Base-by-base conservation (phyloP, 1,139 yeast genomes). In the Pichia terricola region DNA sequence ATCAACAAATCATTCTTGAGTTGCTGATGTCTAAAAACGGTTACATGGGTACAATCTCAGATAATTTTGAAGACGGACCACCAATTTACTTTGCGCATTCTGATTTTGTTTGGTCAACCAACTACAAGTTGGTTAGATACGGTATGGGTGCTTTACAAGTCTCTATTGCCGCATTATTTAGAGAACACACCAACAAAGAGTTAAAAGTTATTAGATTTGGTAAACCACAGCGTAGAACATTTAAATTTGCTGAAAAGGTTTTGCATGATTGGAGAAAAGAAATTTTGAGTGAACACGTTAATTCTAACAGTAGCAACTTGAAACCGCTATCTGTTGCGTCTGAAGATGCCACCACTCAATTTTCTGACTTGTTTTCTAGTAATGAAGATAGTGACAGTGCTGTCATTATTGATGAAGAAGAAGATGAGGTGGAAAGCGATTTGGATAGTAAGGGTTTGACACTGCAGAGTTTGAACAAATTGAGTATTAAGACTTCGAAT, bases 91-190 rank as follows among this genome's bases (percentile, higher is more conserved):
- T 84, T 69, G 94, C 94, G 32, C 94, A 85, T 62, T 81, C 89
- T 28, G 95, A 84, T 63, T 82, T 84, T 57, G 84, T 84, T 47
- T 84, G 94, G 94, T 87, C 94, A 11, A 85, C 94, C 22, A 82
- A 84, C 61, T 84, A 84, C 60, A 80, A 77, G 53, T 70, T 83
- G 50, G 78, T 85, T 28, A 71, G 95, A 62, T 83, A 84, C 60
- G 94, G 94, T 51, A 84, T 84, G 94, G 95, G 95, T 51, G 94
- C 94, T 3, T 69, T 84, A 54, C 94, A 82, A 62, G 89, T 84
- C 40, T 81, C 91, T 16, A 79, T 82, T 59, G 88, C 89, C 44
- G 94, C 94, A 0, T 68, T 84, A 43, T 84, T 77, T 62, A 75
- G 80, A 58, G 94, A 83, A 58, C 88, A 81, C 58, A 83, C 94